Evolutionary conservation across 139 green algal genomes (phyloP).

Genomic region (Astrephomene gubernaculifera): DNA sequence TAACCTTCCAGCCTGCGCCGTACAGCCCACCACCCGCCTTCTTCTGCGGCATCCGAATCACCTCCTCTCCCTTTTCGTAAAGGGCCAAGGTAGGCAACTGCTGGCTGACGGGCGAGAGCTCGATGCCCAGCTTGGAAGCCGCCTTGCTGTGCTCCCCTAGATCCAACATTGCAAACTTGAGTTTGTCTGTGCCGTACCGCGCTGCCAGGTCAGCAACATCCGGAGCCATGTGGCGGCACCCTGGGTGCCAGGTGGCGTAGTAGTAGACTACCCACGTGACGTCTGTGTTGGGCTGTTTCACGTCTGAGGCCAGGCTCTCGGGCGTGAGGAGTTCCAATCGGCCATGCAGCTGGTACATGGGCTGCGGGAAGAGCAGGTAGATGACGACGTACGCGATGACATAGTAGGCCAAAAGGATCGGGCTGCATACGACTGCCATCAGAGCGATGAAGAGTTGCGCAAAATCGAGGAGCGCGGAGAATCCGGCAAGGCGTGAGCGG

Average conservation of each 20-base stretch:
- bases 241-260: conserved; percentile 5
- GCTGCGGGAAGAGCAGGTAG: conserved; percentile 27
- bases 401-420: conserved; percentile 4
- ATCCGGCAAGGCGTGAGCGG: not conserved
- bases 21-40: not conserved
- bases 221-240: conserved; percentile 22
- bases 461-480: conserved; percentile 18
- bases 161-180: conserved; percentile 42
- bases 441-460: conserved; percentile 42
- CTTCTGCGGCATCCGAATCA: conserved; percentile 43
- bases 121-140: conserved; percentile 2
- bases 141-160: conserved; percentile 24
- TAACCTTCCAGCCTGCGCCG: not conserved
- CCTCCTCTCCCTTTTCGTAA: conserved; percentile 55
- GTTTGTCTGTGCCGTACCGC: conserved; percentile 42
- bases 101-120: conserved; percentile 24
- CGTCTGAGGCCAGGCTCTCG: conserved; percentile 8
- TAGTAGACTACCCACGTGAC: not conserved
- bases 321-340: not conserved
- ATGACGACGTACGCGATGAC: not conserved
- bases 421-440: conserved; percentile 22
- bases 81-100: conserved; percentile 52
- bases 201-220: conserved; percentile 36
- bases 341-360: not conserved
- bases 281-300: not conserved